Conservation (phyloP, 768 basidiomycete genomes). For the Mycena rosella region DNA sequence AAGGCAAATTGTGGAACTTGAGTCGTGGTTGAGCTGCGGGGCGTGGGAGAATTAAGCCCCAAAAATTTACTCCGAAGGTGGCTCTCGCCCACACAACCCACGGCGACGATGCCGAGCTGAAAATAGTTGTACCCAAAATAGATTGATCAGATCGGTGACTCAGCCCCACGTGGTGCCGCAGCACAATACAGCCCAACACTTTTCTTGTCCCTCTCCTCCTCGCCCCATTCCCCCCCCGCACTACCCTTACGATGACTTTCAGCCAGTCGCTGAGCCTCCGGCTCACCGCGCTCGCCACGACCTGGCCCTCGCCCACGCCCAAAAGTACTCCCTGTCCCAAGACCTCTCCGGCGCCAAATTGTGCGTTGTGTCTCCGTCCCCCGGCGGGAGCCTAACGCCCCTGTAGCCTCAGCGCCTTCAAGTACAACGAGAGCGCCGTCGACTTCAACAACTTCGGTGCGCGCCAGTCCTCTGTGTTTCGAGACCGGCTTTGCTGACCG, state of each 20-base stretch:
- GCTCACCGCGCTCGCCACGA: constrained; percentile 4
- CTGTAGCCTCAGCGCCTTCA: constrained; percentile 25
- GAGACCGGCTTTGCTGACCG: not conserved
- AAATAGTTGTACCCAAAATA: too few species aligned
- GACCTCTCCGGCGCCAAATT: constrained; percentile 26
- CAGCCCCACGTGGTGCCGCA: too few species aligned
- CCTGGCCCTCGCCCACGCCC: constrained; percentile 8
- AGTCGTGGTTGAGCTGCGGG: too few species aligned
- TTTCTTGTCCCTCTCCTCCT: too few species aligned
- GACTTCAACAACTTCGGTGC: constrained; percentile 31
- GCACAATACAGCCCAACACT: too few species aligned
- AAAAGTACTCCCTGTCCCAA: constrained; percentile 26
- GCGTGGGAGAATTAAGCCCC: too few species aligned
- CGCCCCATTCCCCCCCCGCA: too few species aligned
- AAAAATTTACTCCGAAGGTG: too few species aligned
- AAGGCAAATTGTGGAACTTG: too few species aligned
- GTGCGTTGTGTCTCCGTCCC: constrained; percentile 7
- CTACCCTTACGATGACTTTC: constrained; percentile 9
- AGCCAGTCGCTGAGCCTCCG: constrained; percentile 1
- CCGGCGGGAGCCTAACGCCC: not conserved
- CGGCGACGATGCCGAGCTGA: too few species aligned
- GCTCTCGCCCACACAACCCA: too few species aligned
- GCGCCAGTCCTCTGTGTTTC: not conserved
- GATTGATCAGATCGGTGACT: too few species aligned
- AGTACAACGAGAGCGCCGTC: constrained; percentile 26